These are phyloP conservation scores for Hypoxylon sp. DNA, from an alignment of 2,329 filamentous ascomycete genomes.

Conservation along the genomic window DNA sequence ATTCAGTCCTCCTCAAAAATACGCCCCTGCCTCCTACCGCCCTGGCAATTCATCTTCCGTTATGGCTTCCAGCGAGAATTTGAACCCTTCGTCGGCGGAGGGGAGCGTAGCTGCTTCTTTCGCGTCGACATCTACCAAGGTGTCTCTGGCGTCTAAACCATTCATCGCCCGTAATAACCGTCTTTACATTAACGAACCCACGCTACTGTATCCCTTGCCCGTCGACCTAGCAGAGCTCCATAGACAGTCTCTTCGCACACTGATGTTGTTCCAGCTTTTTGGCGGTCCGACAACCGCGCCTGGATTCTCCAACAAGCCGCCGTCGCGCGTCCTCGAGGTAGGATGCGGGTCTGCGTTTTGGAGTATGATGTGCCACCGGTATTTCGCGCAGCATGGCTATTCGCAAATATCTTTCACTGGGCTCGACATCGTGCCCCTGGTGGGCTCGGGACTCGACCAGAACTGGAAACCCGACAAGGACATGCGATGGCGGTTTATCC, in stretches of 20 bases:
- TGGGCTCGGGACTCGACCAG: conserved; percentile 56
- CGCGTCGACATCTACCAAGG: conserved; percentile 44
- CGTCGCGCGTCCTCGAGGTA: conserved; percentile 83
- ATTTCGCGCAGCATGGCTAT: conserved; percentile 77
- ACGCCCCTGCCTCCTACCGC: conserved; percentile 54
- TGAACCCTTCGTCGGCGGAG: conserved; percentile 57
- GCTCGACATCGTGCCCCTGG: conserved; percentile 81
- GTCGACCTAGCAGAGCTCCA: conserved; percentile 89
- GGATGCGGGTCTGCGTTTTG: conserved; percentile 91
- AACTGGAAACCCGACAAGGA: conserved; percentile 71
- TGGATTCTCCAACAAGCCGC: conserved; percentile 72
- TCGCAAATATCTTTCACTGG: conserved; percentile 81
- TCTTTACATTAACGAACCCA: conserved; percentile 81
- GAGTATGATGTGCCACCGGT: conserved; percentile 88
- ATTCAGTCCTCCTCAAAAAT: conserved; percentile 30
- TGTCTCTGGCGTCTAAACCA: conserved; percentile 56
- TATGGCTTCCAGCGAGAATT: conserved; percentile 61
- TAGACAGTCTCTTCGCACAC: conserved; percentile 84
- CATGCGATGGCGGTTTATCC: conserved; percentile 89
- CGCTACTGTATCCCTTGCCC: conserved; percentile 83
- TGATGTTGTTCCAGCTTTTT: conserved; percentile 84
- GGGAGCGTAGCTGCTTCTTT: conserved; percentile 52
- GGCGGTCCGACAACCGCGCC: conserved; percentile 83
- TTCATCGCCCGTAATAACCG: conserved; percentile 82
- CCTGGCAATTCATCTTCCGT: conserved; percentile 61